phyloP scores from a whole-genome alignment of 2,329 filamentous ascomycete species.

The Talaromyces sp. region DNA sequence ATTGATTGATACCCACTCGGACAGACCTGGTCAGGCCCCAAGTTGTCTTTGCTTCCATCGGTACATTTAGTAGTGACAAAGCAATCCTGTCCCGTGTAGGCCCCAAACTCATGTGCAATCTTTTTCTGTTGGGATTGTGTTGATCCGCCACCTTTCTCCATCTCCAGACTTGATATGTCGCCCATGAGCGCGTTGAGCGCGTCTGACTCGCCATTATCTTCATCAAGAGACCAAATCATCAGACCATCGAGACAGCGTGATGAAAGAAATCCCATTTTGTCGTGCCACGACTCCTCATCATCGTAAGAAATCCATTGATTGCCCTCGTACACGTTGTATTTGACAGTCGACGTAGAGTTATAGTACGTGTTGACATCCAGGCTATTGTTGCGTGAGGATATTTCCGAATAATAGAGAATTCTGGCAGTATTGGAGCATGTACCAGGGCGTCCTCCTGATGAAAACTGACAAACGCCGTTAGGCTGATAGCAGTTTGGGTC shows the following conservation, averaged over 20 bases:
- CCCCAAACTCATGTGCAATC: conserved; percentile 10
- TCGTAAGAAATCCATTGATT: conserved; percentile 26
- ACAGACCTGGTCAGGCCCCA: conserved; percentile 17
- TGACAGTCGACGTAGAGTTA: conserved; percentile 16
- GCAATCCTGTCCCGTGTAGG: conserved; percentile 24
- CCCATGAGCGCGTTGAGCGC: not conserved
- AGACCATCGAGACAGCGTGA: not conserved
- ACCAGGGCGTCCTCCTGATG: conserved; percentile 13
- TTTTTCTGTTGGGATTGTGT: not conserved
- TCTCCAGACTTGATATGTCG: not conserved
- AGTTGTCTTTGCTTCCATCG: conserved; percentile 15
- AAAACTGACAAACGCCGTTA: conserved; percentile 13
- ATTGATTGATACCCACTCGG: conserved; percentile 15
- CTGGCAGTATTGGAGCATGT: conserved; percentile 16
- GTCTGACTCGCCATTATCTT: not conserved
- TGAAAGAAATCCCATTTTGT: not conserved
- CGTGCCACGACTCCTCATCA: conserved; percentile 20
- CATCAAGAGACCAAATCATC: conserved; percentile 1
- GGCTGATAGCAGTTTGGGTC: conserved; percentile 20
- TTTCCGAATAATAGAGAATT: conserved; percentile 18
- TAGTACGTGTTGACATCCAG: conserved; percentile 9
- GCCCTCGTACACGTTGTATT: conserved; percentile 13
- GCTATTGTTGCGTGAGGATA: conserved; percentile 16
- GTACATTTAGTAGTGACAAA: conserved; percentile 20
- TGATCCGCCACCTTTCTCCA: not conserved